Evolutionary conservation across 768 basidiomycete species (phyloP), one percentile per base, ranked within the genome.

Genomic region (Fomitopsis pulvina): DNA sequence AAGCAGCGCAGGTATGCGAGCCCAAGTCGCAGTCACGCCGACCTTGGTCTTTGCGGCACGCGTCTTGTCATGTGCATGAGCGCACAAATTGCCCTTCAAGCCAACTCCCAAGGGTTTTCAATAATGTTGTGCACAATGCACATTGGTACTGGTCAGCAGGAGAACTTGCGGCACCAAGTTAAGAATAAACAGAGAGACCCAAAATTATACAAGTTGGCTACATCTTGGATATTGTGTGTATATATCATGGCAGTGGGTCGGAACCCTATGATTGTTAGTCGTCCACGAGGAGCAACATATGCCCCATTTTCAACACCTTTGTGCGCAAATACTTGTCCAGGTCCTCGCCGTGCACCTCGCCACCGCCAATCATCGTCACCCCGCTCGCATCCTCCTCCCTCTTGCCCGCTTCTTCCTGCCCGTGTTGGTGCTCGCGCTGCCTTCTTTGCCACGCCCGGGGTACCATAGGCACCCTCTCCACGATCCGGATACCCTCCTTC

Each of bases 231-330:
- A 32, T 32, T 7, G 16, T 32, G 39, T 40, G 20, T 21, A 40
- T 18, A 40, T 8, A 8, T 40, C 9, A 8, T 16, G 21, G 28
- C 43, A 27, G 29, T 9, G 6, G 14, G 27, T 45, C 14, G 27
- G 30, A 39, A 21, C 9, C 34, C 20, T 41, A 48, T 39, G 14
- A 24, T 16, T 37, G 32, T 2, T 18, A 45, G 14, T 50, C 47
- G n/a, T 63, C 58, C 8, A 62, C 45, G 47, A 86, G 62, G 27
- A 85, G 81, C 24, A 96, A 71, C 72, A 95, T 83, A 64, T 99
- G 96, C 11, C 96, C 96, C 96, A 99, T 99, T 52, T 87, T 77
- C 63, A 92, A 70, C n/a, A 98, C 83, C 66, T 99, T 99, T 32
- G 96, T 98, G 64, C 88, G 79, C 60, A 99, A 68, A 65, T 99